Base-by-base conservation (phyloP, 805 yeast species). In the Wickerhamiella azymoides region DNA sequence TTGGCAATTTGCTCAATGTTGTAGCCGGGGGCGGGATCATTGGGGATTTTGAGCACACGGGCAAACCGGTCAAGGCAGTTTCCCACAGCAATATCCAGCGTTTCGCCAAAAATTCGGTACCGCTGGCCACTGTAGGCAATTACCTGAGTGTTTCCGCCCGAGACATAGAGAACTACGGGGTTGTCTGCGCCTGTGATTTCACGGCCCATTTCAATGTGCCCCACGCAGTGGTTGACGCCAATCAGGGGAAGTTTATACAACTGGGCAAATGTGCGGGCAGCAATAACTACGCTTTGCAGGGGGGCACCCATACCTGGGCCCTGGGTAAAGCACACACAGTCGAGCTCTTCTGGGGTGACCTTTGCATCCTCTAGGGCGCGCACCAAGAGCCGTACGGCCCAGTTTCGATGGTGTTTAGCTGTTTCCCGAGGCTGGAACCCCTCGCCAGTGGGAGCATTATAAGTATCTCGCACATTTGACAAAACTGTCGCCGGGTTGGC, bases 301-400 rank as follows among this genome's bases (percentile, higher is more conserved):
- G 99, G 99, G 0, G 97, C 97, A 2, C 99, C 99, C 97, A 92
- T 92, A 1, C 99, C 99, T 0, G 98, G 99, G 5, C 98, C 98
- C 63, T 83, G 93, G 1, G 98, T 92, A 61, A 92, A 92, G 61
- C 95, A 85, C 41, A 92, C 82, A 50, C 71, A 67, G 49, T 66
- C 69, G 26, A 67, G 52, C 8, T 65, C 67, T 1, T 52, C 30
- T 10, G 66, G 64, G 1, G 55, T 53, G 5, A 84, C 56, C 0
- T 64, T 61, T 1, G 93, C 80, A 36, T 79, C 88, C 2, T 61
- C 60, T 36, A 92, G 57, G 0, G 97, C 81, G 26, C 57, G 57
- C 54, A 76, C 77, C 33, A 85, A 76, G 18, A 88, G 63, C 47
- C 96, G 64, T 1, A 84, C 88, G 18, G 80, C 93, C 96, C 96